Conservation (phyloP, 108 stramenopile species). For the Pinguiococcus pyrenoidosus region DNA sequence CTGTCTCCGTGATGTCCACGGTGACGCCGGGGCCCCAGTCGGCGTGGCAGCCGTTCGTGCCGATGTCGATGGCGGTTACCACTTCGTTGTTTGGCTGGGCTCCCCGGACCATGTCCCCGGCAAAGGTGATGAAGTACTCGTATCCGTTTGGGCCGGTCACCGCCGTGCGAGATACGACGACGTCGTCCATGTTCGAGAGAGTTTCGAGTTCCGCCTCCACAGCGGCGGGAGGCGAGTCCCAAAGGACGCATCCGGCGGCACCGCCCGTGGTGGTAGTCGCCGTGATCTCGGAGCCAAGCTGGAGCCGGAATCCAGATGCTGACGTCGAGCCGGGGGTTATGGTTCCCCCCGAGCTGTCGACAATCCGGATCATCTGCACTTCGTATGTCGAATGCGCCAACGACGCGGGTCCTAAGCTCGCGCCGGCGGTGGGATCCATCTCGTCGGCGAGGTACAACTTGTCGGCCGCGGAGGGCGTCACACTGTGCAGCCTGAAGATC, state of each 20-base stretch:
- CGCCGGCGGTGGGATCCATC: constrained; percentile 16
- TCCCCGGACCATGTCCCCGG: constrained; percentile 51
- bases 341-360: neutral
- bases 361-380: constrained; percentile 44
- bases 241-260: constrained; percentile 30
- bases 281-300: constrained; percentile 36
- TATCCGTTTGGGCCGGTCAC: constrained; percentile 15
- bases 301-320: constrained; percentile 36
- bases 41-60: constrained; percentile 20
- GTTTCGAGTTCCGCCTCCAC: constrained; percentile 49
- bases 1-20: constrained; percentile 6
- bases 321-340: constrained; percentile 29
- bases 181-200: constrained; percentile 24
- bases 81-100: constrained; percentile 42
- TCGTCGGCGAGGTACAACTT: constrained; percentile 7
- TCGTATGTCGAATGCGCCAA: constrained; percentile 51
- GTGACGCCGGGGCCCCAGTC: neutral
- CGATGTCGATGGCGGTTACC: constrained; percentile 22
- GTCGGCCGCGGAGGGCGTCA: constrained; percentile 9
- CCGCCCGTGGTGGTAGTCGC: constrained; percentile 36
- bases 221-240: constrained; percentile 27
- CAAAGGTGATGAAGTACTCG: constrained; percentile 50
- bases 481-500: constrained; percentile 44
- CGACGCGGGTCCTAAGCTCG: constrained; percentile 1
- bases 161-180: constrained; percentile 6